Percentiles rank a stretch among this genome's conserved stretches.
Evolutionary conservation across 2,329 filamentous ascomycete species (phyloP).

Genomic region (Moelleriella libera): DNA sequence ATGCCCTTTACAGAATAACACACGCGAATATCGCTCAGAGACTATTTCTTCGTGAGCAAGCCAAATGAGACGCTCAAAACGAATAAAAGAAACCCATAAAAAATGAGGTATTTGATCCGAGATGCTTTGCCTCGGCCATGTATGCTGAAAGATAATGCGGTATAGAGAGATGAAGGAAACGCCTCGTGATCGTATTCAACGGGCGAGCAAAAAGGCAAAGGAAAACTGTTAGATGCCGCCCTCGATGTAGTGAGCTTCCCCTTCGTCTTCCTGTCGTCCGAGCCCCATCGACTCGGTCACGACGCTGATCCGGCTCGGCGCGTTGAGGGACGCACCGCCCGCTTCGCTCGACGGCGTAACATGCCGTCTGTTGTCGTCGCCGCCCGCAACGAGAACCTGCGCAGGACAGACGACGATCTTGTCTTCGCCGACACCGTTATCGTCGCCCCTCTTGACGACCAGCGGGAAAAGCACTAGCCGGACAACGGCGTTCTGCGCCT

Average conservation of each 20-base stretch:
- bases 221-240: background rate
- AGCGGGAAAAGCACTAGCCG: constrained; percentile 90
- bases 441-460: constrained; percentile 90
- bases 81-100: too few species aligned
- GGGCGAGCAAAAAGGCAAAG: background rate
- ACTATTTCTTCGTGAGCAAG: too few species aligned
- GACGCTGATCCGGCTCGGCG: constrained; percentile 22
- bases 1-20: too few species aligned
- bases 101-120: too few species aligned
- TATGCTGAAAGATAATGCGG: too few species aligned
- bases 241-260: too few species aligned
- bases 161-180: too few species aligned
- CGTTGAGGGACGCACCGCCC: constrained; percentile 28
- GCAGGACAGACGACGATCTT: constrained; percentile 93
- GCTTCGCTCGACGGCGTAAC: constrained; percentile 36
- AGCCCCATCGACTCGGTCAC: constrained; percentile 17
- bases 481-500: constrained; percentile 62
- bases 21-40: too few species aligned
- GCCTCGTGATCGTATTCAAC: background rate
- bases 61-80: too few species aligned
- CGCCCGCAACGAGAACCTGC: constrained; percentile 67
- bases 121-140: too few species aligned
- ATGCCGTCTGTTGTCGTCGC: constrained; percentile 24
- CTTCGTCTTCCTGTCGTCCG: too few species aligned
- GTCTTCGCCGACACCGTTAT: constrained; percentile 74